A percentile compares a stretch with the other conserved stretches of the same genome.
phyloP scores from a whole-genome alignment of 805 yeast species.

The Millerozyma miso region DNA sequence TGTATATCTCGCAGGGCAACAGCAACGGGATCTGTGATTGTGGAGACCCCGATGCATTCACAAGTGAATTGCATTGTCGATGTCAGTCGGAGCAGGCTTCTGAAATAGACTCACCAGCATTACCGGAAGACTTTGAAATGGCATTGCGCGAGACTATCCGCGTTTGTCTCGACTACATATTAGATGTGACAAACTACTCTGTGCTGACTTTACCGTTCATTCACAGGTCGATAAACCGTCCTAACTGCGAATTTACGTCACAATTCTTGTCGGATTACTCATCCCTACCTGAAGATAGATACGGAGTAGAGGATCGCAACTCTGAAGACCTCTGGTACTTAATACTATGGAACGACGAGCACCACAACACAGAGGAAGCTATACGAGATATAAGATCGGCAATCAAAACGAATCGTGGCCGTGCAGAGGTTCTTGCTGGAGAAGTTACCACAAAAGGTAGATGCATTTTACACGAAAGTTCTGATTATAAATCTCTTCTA shows the following conservation, averaged over 20 bases:
- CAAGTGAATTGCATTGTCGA: conserved; percentile 47
- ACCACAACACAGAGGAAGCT: conserved; percentile 58
- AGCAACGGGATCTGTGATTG: conserved; percentile 68
- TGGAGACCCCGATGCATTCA: conserved; percentile 69
- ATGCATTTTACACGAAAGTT: conserved; percentile 39
- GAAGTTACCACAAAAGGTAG: conserved; percentile 50
- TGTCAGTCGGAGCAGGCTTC: conserved; percentile 16
- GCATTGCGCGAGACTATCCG: conserved; percentile 26
- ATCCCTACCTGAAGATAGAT: conserved; percentile 25
- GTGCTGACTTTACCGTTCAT: conserved; percentile 38
- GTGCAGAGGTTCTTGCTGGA: conserved; percentile 36
- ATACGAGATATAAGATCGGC: conserved; percentile 40
- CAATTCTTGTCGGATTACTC: conserved; percentile 26
- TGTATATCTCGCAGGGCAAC: conserved; percentile 43
- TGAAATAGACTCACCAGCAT: conserved; percentile 3
- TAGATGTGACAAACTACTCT: conserved; percentile 40
- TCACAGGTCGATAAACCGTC: conserved; percentile 25
- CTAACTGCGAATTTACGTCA: conserved; percentile 18
- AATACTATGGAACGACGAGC: conserved; percentile 76
- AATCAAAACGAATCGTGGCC: conserved; percentile 16
- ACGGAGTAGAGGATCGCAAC: conserved; percentile 33
- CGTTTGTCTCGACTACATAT: conserved; percentile 36
- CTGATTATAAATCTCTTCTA: conserved; percentile 17
- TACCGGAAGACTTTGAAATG: conserved; percentile 12
- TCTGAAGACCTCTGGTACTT: conserved; percentile 38